phyloP scores from a whole-genome alignment of 805 yeast species.

The Candida palmyrensis region DNA sequence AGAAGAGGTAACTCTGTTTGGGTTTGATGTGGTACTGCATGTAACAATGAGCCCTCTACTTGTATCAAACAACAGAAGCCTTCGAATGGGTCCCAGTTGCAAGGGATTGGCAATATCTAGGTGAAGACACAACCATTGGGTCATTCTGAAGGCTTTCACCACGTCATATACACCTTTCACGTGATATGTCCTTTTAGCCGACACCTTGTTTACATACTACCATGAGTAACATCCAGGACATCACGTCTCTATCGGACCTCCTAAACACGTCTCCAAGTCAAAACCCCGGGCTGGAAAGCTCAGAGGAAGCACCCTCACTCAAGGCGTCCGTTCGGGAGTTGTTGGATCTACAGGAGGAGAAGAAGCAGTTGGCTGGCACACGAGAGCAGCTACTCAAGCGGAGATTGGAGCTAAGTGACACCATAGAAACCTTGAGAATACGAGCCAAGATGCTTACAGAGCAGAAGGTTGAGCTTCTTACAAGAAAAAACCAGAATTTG shows the following conservation, averaged over 20 bases:
- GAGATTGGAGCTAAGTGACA: slow-evolving; percentile 11
- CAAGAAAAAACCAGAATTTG: not conserved
- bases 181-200: not conserved
- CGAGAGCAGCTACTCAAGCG: slow-evolving; percentile 15
- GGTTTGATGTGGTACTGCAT: slow-evolving; percentile 1
- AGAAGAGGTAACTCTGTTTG: not conserved
- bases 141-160: not conserved
- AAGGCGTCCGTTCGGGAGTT: slow-evolving; percentile 7
- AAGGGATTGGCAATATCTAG: not conserved
- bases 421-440: slow-evolving; percentile 13
- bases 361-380: slow-evolving; percentile 10
- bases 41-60: too few relatives aligned
- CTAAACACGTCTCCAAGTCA: slow-evolving; percentile 19
- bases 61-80: too few relatives aligned
- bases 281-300: too few relatives aligned
- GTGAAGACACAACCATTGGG: not conserved
- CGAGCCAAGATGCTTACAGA: slow-evolving; percentile 10
- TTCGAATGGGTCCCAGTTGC: not conserved
- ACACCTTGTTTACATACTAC: not conserved
- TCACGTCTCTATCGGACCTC: slow-evolving; percentile 22
- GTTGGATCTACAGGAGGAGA: slow-evolving; percentile 11
- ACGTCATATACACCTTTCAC: too few relatives aligned
- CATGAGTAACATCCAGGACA: slow-evolving; percentile 20
- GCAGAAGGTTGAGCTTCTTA: not conserved
- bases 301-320: slow-evolving; percentile 2